Evolutionary conservation across 2,329 filamentous ascomycete species (phyloP), one percentile per base, ranked within the genome.

Genomic region (Paraphaeosphaeria minitans): DNA sequence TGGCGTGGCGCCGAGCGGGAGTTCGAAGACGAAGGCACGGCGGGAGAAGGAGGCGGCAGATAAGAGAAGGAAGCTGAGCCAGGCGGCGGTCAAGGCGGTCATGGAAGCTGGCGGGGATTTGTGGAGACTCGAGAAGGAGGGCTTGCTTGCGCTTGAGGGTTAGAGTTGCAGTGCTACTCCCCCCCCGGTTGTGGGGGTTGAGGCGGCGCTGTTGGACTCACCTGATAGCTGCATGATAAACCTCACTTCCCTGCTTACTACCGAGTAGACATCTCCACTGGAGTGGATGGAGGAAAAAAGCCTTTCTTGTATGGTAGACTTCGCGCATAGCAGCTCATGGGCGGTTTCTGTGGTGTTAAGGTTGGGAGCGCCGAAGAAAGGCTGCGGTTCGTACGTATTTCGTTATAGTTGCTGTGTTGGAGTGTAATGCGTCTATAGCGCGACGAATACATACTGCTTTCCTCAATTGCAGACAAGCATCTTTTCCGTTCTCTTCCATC

Each of bases 21-120:
- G 89, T 66, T 91, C 87, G 66, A 98, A 98, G 84, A 98, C 95
- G 9, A 97, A 97, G 75, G 92, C 92, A n/a, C 81, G 93, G 56
- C 82, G 95, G 52, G 94, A 98, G 77, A 90, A 92, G 75, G 94
- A 97, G 79, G 92, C 92, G 1, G 82, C 85, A 54, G 94, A 97
- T 71, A 88, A 89, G 77, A 82, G 91, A 68, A 80, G 88, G 66
- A 83, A 85, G 72, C 73, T 93, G 56, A 88, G 85, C 69, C 86
- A 91, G 75, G 87, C 87, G 8, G 88, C 90, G 31, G 78, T 89
- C 62, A 86, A 86, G 75, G 89, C 88, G 9, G 86, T 93, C 0
- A 81, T 85, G 56, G 89, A 88, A 12, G 89, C 87, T 0, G 90
- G 90, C 1, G 91, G 89, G 2, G 88, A 93, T 74, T 56, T 82